phyloP scores from a whole-genome alignment of 2,329 filamentous ascomycete species.

The Colletotrichum sp. region DNA sequence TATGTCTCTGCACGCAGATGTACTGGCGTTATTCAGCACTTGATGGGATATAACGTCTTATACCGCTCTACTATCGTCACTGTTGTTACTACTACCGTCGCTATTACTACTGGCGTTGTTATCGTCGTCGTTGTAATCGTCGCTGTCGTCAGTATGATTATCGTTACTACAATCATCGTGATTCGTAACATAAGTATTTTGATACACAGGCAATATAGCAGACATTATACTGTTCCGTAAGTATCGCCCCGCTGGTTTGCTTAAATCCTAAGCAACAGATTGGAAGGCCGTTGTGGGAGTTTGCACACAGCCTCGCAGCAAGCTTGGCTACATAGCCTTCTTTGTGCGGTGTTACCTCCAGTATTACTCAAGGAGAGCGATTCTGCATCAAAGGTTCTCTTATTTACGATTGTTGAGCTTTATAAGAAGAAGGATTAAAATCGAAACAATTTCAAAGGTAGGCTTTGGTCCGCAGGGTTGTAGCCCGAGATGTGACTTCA shows the following conservation, averaged over 20 bases:
- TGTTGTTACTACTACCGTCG: no score
- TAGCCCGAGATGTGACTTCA: neutral
- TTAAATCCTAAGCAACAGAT: neutral
- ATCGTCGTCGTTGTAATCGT: no score
- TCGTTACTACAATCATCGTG: no score
- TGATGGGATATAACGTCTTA: no score
- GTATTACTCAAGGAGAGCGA: neutral
- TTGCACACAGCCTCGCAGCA: neutral
- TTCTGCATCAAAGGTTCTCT: neutral
- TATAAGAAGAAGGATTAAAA: accelerated
- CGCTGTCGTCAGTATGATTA: no score
- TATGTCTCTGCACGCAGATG: no score
- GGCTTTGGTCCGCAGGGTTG: accelerated
- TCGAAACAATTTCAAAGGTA: neutral
- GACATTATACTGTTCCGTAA: neutral
- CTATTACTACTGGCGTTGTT: no score
- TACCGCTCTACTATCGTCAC: no score
- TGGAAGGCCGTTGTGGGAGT: no score
- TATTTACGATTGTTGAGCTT: neutral
- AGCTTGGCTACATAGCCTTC: neutral
- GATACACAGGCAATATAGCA: no score
- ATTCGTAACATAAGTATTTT: no score
- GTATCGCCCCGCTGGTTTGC: neutral
- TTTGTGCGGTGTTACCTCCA: accelerated
- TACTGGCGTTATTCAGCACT: no score